Evolutionary conservation across 169 alveolate species (phyloP).

Genomic region (Amoebophrya sp.): DNA sequence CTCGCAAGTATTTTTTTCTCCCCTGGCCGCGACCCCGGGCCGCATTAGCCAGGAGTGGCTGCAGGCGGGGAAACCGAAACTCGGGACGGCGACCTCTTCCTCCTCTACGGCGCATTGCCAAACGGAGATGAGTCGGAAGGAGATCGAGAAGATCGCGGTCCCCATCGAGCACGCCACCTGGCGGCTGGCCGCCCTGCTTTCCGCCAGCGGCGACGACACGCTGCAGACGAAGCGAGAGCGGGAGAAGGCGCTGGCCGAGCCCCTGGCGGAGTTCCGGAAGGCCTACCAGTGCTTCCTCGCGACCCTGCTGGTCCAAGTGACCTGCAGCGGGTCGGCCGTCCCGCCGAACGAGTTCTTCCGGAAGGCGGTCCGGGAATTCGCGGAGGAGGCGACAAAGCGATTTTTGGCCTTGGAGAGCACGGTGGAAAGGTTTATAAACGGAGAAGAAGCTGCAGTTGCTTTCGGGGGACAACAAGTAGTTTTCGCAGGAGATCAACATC

Average conservation of each 20-base stretch:
- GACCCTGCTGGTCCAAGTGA: neutral
- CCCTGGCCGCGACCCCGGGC: no score
- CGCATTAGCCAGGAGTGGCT: no score
- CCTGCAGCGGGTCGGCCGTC: neutral
- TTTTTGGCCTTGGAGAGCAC: neutral
- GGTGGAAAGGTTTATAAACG: no score
- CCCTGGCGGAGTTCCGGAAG: neutral
- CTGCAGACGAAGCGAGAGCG: no score
- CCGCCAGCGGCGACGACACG: neutral
- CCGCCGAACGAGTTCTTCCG: neutral
- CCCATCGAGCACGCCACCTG: neutral
- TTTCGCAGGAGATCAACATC: neutral
- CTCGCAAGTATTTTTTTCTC: no score
- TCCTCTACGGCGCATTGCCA: neutral
- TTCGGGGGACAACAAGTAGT: neutral
- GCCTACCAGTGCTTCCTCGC: neutral
- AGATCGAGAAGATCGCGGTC: no score
- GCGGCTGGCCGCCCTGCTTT: neutral
- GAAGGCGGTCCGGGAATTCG: neutral
- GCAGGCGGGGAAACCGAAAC: neutral
- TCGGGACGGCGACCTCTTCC: neutral
- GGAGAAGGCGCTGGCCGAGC: neutral
- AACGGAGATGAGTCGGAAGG: neutral
- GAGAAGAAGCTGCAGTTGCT: no score
- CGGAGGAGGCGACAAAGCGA: neutral